Conservation (phyloP, 352 stramenopile genomes). For the Peronospora farinosa region DNA sequence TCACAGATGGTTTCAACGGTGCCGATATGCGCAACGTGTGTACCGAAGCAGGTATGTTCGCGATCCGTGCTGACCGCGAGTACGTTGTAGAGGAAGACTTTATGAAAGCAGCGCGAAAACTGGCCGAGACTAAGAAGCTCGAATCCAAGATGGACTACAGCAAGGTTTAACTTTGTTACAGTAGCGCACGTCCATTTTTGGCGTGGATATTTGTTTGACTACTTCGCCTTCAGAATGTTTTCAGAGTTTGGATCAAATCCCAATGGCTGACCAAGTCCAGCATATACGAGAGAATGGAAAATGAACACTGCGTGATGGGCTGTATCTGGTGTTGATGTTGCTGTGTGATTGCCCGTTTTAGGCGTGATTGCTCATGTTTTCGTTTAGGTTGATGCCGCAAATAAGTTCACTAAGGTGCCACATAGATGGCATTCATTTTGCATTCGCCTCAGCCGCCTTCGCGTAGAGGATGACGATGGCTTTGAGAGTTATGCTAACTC, state of each 20-base stretch:
- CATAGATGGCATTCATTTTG: not conserved
- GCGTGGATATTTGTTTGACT: slow-evolving; percentile 7
- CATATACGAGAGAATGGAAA: slow-evolving; percentile 24
- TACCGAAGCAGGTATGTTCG: slow-evolving; percentile 95
- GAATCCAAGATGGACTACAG: slow-evolving; percentile 99
- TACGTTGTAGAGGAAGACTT: slow-evolving; percentile 99
- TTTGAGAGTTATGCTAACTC: slow-evolving; percentile 10
- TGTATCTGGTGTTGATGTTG: slow-evolving; percentile 15
- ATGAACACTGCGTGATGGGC: slow-evolving; percentile 17
- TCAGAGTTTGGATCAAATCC: slow-evolving; percentile 4
- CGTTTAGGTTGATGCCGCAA: slow-evolving; percentile 4
- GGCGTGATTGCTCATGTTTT: slow-evolving; percentile 1
- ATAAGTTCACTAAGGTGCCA: too few relatives aligned
- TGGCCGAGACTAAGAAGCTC: slow-evolving; percentile 99
- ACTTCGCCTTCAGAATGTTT: slow-evolving; percentile 7
- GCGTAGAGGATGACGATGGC: too few relatives aligned
- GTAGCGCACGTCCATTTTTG: not conserved
- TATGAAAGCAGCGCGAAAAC: slow-evolving; percentile 99
- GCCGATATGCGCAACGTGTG: slow-evolving; percentile 99
- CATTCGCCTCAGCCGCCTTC: too few relatives aligned
- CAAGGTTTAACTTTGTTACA: slow-evolving; percentile 91
- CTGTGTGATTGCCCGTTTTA: not conserved
- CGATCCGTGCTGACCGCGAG: slow-evolving; percentile 96
- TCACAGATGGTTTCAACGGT: slow-evolving; percentile 99
- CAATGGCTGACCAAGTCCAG: slow-evolving; percentile 8